phyloP scores from a whole-genome alignment of 257 asterid genomes.

The Rauvolfia tetraphylla region DNA sequence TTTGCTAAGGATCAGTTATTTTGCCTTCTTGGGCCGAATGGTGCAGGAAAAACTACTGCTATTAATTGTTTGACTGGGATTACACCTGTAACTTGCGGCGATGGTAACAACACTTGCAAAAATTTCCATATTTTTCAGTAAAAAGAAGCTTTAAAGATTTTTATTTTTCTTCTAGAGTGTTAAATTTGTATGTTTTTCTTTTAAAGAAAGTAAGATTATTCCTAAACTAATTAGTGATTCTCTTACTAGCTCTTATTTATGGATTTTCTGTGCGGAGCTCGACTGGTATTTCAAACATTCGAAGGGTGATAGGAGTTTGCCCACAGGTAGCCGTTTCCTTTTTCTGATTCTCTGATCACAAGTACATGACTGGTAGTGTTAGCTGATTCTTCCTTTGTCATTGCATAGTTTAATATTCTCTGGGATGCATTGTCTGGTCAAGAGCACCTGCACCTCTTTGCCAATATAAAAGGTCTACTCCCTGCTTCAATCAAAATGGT shows the following conservation, averaged over 20 bases:
- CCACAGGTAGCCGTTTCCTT: slow-evolving; percentile 57
- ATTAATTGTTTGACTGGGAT: slow-evolving; percentile 89
- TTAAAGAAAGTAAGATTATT: background rate
- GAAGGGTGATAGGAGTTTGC: slow-evolving; percentile 87
- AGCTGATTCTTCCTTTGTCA: slow-evolving; percentile 19
- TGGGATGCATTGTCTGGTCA: slow-evolving; percentile 88
- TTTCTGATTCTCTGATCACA: background rate
- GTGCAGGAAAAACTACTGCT: slow-evolving; percentile 90
- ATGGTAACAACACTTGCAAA: slow-evolving; percentile 46
- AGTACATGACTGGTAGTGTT: background rate
- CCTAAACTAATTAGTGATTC: background rate
- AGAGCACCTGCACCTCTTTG: slow-evolving; percentile 83
- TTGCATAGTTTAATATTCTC: slow-evolving; percentile 69
- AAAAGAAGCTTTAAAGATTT: background rate
- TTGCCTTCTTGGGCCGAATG: slow-evolving; percentile 95
- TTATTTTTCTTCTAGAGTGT: background rate
- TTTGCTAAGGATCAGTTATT: slow-evolving; percentile 80
- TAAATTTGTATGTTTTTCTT: background rate
- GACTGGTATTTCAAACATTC: slow-evolving; percentile 70
- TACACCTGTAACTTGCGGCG: slow-evolving; percentile 83
- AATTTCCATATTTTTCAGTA: background rate
- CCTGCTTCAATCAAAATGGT: slow-evolving; percentile 57
- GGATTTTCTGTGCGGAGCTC: slow-evolving; percentile 74
- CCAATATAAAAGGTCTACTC: slow-evolving; percentile 73
- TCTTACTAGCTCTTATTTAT: slow-evolving; percentile 61